Conservation (phyloP, 257 asterid species). For the Parsonsia alboflavescens region DNA sequence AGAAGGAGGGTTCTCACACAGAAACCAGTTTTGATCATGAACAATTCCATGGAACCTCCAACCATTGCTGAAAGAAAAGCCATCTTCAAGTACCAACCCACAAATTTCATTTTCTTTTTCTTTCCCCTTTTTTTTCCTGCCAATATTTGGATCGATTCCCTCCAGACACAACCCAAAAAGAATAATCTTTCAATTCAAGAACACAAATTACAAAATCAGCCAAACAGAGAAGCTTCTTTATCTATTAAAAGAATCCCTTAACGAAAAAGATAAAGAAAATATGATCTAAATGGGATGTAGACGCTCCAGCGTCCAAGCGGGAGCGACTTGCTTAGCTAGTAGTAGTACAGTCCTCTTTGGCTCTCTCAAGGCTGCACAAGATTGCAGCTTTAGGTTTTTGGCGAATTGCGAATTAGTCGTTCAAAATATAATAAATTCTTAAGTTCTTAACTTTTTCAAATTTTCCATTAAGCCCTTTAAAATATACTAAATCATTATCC, state of each 20-base stretch:
- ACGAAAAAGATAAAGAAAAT: not conserved
- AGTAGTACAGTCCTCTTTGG: too few relatives aligned
- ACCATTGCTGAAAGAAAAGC: slow-evolving; percentile 52
- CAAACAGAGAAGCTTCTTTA: not conserved
- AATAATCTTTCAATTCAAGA: slow-evolving; percentile 4
- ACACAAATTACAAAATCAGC: not conserved
- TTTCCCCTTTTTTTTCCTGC: not conserved
- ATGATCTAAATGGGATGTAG: not conserved
- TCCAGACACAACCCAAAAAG: not conserved
- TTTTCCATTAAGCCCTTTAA: too few relatives aligned
- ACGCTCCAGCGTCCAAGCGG: not conserved
- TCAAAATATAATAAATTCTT: too few relatives aligned
- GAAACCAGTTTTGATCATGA: slow-evolving; percentile 97
- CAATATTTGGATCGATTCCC: not conserved
- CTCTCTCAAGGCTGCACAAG: too few relatives aligned
- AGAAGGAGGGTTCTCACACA: slow-evolving; percentile 68
- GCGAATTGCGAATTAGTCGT: too few relatives aligned
- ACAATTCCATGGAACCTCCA: slow-evolving; percentile 89
- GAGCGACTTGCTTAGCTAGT: not conserved
- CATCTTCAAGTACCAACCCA: slow-evolving; percentile 88
- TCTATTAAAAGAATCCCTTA: not conserved
- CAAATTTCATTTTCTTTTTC: slow-evolving; percentile 51
- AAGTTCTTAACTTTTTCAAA: too few relatives aligned
- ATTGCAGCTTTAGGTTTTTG: too few relatives aligned
- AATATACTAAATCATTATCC: too few relatives aligned